These are phyloP conservation scores for Castanea sativa DNA, from an alignment of 306 rosid genomes.

Conservation along the genomic window DNA sequence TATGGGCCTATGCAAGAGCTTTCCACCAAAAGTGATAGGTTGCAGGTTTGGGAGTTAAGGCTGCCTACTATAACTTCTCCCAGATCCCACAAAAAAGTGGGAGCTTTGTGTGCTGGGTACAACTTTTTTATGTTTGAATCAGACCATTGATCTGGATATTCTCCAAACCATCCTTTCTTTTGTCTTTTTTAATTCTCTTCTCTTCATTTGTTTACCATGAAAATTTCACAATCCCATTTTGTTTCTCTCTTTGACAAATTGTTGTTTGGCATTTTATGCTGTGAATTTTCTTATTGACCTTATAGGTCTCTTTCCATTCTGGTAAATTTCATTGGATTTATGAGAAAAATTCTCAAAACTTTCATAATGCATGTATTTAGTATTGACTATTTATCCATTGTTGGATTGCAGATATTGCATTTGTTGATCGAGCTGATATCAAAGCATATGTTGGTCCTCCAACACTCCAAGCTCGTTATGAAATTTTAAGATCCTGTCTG, in stretches of 20 bases:
- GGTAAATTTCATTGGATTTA: background rate
- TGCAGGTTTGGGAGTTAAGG: too few species aligned
- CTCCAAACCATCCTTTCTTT: background rate
- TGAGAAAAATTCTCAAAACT: background rate
- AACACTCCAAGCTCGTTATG: slow-evolving; percentile 90
- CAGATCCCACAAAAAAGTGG: too few species aligned
- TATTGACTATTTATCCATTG: slow-evolving; percentile 8
- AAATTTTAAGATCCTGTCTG: slow-evolving; percentile 83
- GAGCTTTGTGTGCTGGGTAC: too few species aligned
- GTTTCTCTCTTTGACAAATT: background rate
- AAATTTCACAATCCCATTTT: background rate
- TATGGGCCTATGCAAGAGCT: too few species aligned
- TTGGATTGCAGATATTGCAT: slow-evolving; percentile 77
- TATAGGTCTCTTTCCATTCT: background rate
- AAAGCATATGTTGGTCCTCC: slow-evolving; percentile 99
- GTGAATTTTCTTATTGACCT: background rate
- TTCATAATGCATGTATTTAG: background rate
- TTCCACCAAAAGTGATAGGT: too few species aligned
- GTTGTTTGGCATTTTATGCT: background rate
- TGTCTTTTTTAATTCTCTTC: too few species aligned
- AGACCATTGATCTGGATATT: too few species aligned
- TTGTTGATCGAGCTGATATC: slow-evolving; percentile 97
- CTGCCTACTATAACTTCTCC: too few species aligned
- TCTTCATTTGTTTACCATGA: background rate
- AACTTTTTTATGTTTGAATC: too few species aligned